These are phyloP conservation scores for Rutstroemia sp. DNA, from an alignment of 2,329 filamentous ascomycete species.

Conservation along the genomic window DNA sequence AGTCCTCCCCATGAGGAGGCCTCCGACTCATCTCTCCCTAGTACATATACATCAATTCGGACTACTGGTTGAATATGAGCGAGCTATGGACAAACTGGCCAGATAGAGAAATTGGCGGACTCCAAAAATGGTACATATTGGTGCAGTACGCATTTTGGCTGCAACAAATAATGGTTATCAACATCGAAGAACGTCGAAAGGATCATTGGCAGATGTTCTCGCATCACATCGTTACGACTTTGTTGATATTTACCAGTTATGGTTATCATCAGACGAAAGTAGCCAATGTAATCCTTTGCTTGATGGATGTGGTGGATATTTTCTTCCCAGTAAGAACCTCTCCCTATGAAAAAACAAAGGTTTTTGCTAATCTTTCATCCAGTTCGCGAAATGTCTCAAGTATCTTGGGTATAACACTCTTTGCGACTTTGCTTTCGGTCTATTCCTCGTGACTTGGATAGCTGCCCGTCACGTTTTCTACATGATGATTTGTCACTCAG, in stretches of 20 bases:
- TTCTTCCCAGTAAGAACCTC: slow-evolving; percentile 61
- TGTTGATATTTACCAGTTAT: slow-evolving; percentile 75
- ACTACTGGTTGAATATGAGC: slow-evolving; percentile 69
- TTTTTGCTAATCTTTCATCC: slow-evolving; percentile 1
- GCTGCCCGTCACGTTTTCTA: slow-evolving; percentile 76
- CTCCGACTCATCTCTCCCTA: slow-evolving; percentile 32
- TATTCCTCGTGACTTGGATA: slow-evolving; percentile 85
- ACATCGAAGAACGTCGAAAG: slow-evolving; percentile 90
- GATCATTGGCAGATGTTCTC: slow-evolving; percentile 95
- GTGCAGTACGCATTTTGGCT: slow-evolving; percentile 89
- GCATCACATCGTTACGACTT: slow-evolving; percentile 85
- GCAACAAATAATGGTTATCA: slow-evolving; percentile 88
- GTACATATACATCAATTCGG: slow-evolving; percentile 74
- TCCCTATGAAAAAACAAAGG: background rate
- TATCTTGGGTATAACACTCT: slow-evolving; percentile 69
- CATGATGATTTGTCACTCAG: slow-evolving; percentile 72
- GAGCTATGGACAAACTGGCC: slow-evolving; percentile 86
- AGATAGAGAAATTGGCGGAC: slow-evolving; percentile 60
- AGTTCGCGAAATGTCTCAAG: slow-evolving; percentile 90
- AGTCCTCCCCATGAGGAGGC: background rate
- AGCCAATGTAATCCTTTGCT: slow-evolving; percentile 77
- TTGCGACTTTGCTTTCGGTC: slow-evolving; percentile 76
- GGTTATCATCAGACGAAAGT: slow-evolving; percentile 81
- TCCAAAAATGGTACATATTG: slow-evolving; percentile 85
- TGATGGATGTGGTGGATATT: slow-evolving; percentile 92